These are phyloP conservation scores for Dispira simplex DNA, from an alignment of 192 early-diverging fungal species.

Conservation along the genomic window DNA sequence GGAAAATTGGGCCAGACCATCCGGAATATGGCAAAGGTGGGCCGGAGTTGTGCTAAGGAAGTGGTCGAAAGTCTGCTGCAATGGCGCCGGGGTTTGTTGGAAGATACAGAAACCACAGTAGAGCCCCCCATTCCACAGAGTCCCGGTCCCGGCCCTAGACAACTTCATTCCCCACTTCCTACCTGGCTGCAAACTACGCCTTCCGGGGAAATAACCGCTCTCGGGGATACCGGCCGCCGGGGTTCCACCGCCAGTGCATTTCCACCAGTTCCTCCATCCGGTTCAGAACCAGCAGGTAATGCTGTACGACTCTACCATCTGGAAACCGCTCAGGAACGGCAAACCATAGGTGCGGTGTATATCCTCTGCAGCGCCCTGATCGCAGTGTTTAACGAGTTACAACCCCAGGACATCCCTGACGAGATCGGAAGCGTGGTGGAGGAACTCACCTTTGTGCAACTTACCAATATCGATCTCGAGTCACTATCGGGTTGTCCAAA, in stretches of 20 bases:
- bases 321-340: constrained; percentile 18
- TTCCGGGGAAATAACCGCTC: background rate
- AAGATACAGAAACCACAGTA: no score
- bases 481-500: constrained; percentile 54
- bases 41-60: constrained; percentile 3
- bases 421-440: constrained; percentile 79
- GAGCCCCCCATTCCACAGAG: no score
- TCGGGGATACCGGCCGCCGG: background rate
- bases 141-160: background rate
- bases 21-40: constrained; percentile 1
- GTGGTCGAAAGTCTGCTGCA: constrained; percentile 40
- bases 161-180: background rate
- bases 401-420: constrained; percentile 52
- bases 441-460: constrained; percentile 83
- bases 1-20: background rate
- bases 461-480: constrained; percentile 71
- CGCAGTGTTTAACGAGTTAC: constrained; percentile 65
- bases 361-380: constrained; percentile 80
- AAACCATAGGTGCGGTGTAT: constrained; percentile 52
- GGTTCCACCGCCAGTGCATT: background rate
- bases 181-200: background rate
- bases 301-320: background rate
- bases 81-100: constrained; percentile 43
- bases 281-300: background rate
- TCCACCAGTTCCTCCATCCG: background rate